Percentiles rank a stretch among this genome's conserved stretches.
phyloP scores from a whole-genome alignment of 2,329 filamentous ascomycete species.

The Penicillium sp. region DNA sequence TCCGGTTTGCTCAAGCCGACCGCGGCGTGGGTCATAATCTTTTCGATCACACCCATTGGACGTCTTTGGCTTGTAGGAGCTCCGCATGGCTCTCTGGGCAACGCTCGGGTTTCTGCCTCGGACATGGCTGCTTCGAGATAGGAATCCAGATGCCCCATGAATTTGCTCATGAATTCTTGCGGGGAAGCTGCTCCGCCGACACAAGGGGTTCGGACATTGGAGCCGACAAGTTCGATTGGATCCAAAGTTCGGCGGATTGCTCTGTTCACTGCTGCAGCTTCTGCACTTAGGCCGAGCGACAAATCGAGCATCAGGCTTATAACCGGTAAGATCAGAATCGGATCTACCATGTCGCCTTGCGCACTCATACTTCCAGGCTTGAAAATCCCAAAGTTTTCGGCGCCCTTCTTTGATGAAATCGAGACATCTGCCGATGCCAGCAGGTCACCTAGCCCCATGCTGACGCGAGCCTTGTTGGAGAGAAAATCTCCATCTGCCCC shows the following conservation, averaged over 20 bases:
- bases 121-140: not conserved
- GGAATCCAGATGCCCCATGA: not conserved
- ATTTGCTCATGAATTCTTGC: not conserved
- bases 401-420: not conserved
- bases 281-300: conserved; percentile 1
- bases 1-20: conserved; percentile 29
- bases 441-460: not conserved
- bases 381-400: not conserved
- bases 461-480: not conserved
- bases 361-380: not conserved
- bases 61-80: not conserved
- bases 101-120: not conserved
- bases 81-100: not conserved
- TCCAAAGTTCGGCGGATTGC: conserved; percentile 8
- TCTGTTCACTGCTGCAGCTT: conserved; percentile 2
- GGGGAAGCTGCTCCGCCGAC: not conserved
- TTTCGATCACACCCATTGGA: conserved; percentile 44
- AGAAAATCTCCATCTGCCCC: not conserved
- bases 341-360: not conserved
- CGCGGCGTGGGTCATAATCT: conserved; percentile 46
- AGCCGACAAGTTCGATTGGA: conserved; percentile 8
- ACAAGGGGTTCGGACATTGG: conserved; percentile 3
- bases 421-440: not conserved
- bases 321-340: not conserved
- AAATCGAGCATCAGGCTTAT: conserved; percentile 7